Base-by-base conservation (phyloP, 148 eudicot species). In the Amaranthus palmeri region DNA sequence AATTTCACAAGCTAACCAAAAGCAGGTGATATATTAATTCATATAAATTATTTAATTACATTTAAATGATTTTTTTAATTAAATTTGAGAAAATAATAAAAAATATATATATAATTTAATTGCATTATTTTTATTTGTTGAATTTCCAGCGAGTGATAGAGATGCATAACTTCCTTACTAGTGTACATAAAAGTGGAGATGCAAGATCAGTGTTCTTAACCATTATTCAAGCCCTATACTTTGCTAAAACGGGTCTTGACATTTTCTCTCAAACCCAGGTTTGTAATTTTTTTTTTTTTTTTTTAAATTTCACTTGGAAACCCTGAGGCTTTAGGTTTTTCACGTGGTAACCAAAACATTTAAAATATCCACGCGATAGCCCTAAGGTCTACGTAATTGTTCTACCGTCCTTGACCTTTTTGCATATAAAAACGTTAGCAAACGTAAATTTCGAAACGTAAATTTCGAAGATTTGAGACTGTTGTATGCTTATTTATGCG, bases 241-340 rank as follows among this genome's bases (percentile, higher is more conserved):
- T 65, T 40, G 70, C 81, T 5, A 83, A 80, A 67, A 77, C 36
- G 49, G 83, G 81, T 7, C 73, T 77, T 42, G 86, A 83, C 50
- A 51, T 83, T 56, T 63, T 83, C 66, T 83, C 86, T 3, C 72
- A 65, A 47, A 80, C 86, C 13, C 79, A 12, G 81, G 86, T 83
- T 50, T 25, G 36, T 4, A 14, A 36, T 5, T 14, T 54, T 4
- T 36, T 6, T 8, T 15, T 5, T 49, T 7, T 25, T 4, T 14
- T 13, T 12, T 54, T 13, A 14, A n/a, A 55, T 55, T 11, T 7
- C 3, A 11, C 57, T 2, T 12, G 57, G 3, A n/a, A n/a, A n/a
- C n/a, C n/a, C n/a, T n/a, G n/a, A n/a, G n/a, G n/a, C n/a, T n/a
- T n/a, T n/a, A n/a, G n/a, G n/a, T n/a, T n/a, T n/a, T n/a, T n/a